Evolutionary conservation across 306 rosid species (phyloP).

Genomic region (Rubus parviflorus): DNA sequence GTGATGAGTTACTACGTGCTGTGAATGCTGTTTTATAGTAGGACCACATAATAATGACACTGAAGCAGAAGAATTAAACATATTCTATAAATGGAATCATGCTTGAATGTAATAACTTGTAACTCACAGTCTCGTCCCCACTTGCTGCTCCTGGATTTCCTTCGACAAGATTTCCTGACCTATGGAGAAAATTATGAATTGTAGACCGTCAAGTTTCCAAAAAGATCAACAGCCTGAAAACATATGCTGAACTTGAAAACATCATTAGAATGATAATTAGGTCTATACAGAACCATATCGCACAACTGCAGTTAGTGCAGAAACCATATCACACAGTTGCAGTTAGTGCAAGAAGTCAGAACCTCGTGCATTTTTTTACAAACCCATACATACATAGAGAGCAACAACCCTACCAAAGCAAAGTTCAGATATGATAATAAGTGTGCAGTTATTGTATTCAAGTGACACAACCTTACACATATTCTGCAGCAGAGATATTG

Average conservation of each 20-base stretch:
- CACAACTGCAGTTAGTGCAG: not conserved
- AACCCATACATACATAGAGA: not conserved
- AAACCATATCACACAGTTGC: not conserved
- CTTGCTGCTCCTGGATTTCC: constrained; percentile 85
- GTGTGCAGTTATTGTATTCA: not conserved
- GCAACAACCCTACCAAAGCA: not conserved
- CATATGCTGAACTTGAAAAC: not conserved
- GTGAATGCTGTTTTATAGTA: constrained; percentile 28
- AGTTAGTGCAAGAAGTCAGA: not conserved
- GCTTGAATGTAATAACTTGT: constrained; percentile 14
- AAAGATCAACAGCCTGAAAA: not conserved
- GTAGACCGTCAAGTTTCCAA: not conserved
- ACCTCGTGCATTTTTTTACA: not conserved
- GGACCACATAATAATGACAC: constrained; percentile 1
- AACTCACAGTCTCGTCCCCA: constrained; percentile 93
- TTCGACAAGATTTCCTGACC: constrained; percentile 89
- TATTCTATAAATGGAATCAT: constrained; percentile 20
- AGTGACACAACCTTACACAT: not conserved
- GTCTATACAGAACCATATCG: not conserved
- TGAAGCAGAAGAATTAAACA: constrained; percentile 3
- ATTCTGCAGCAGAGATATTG: not conserved
- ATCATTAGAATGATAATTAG: not conserved
- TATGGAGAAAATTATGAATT: constrained; percentile 30
- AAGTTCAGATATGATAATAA: not conserved
- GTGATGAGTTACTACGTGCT: constrained; percentile 15